Evolutionary conservation across 768 basidiomycete species (phyloP).

Genomic region (Exsudoporus frostii): DNA sequence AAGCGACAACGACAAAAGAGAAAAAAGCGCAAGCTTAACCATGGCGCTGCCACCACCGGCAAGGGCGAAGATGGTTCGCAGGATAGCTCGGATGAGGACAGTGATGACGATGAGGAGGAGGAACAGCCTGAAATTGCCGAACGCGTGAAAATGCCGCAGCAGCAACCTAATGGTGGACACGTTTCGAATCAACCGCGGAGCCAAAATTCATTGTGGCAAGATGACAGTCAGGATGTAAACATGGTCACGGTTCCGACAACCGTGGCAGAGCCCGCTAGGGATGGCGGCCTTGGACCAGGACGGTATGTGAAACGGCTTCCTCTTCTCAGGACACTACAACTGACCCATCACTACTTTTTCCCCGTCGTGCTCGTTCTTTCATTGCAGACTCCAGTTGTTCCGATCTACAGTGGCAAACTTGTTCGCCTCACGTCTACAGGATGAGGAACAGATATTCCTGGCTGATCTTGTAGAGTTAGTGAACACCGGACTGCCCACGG

Average conservation of each 20-base stretch:
- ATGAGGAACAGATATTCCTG: conserved; percentile 75
- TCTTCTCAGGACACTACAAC: background rate
- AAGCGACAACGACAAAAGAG: conserved; percentile 62
- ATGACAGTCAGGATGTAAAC: conserved; percentile 60
- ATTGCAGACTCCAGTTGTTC: conserved; percentile 71
- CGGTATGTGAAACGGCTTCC: conserved; percentile 45
- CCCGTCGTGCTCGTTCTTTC: background rate
- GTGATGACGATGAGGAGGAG: conserved; percentile 43
- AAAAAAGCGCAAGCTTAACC: conserved; percentile 87
- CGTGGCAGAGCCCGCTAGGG: conserved; percentile 35
- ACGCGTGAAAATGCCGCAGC: conserved; percentile 51
- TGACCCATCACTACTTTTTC: background rate
- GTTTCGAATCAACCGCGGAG: conserved; percentile 31
- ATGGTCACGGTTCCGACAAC: conserved; percentile 52
- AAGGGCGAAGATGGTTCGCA: conserved; percentile 50
- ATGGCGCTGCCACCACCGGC: conserved; percentile 50
- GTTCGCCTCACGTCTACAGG: conserved; percentile 63
- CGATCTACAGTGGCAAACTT: conserved; percentile 70
- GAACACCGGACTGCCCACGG: conserved; percentile 71
- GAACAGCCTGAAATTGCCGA: conserved; percentile 36
- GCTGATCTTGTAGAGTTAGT: conserved; percentile 65
- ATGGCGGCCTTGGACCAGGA: conserved; percentile 49
- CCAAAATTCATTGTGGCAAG: conserved; percentile 63
- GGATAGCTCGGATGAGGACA: conserved; percentile 34
- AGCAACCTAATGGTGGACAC: conserved; percentile 21